Conservation (phyloP, 2,329 filamentous ascomycete genomes). For the Cyanodermella asteris region DNA sequence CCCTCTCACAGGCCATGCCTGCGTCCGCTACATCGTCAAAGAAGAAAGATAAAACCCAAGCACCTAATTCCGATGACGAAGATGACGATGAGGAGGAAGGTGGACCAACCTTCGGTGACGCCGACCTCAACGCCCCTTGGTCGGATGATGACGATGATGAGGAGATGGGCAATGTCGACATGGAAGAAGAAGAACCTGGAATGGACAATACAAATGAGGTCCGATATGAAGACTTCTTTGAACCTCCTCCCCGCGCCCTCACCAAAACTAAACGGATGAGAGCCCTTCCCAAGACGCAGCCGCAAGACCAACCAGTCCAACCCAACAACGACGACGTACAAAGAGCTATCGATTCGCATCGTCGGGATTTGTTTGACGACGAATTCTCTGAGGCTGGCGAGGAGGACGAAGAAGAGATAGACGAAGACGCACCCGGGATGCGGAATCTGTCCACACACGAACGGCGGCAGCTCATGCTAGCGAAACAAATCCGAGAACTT, state of each 20-base stretch:
- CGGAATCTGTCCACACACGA: slow-evolving; percentile 63
- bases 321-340: slow-evolving; percentile 47
- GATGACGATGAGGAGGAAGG: slow-evolving; percentile 45
- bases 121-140: slow-evolving; percentile 45
- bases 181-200: slow-evolving; percentile 33
- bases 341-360: slow-evolving; percentile 67
- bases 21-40: slow-evolving; percentile 10
- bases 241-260: slow-evolving; percentile 54
- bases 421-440: slow-evolving; percentile 45
- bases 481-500: slow-evolving; percentile 74
- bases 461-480: slow-evolving; percentile 62
- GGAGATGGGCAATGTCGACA: slow-evolving; percentile 26
- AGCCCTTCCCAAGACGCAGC: slow-evolving; percentile 31
- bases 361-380: slow-evolving; percentile 78
- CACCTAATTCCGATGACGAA: slow-evolving; percentile 12
- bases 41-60: slow-evolving; percentile 8
- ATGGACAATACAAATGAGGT: slow-evolving; percentile 64
- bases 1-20: slow-evolving; percentile 35
- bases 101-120: slow-evolving; percentile 66
- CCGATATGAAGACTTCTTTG: slow-evolving; percentile 86
- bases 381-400: slow-evolving; percentile 30
- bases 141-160: slow-evolving; percentile 41
- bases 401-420: slow-evolving; percentile 41
- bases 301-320: slow-evolving; percentile 19
- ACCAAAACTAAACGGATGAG: slow-evolving; percentile 32